These are phyloP conservation scores for Trichophyton equinum DNA, from an alignment of 2,329 filamentous ascomycete species.

Conservation along the genomic window DNA sequence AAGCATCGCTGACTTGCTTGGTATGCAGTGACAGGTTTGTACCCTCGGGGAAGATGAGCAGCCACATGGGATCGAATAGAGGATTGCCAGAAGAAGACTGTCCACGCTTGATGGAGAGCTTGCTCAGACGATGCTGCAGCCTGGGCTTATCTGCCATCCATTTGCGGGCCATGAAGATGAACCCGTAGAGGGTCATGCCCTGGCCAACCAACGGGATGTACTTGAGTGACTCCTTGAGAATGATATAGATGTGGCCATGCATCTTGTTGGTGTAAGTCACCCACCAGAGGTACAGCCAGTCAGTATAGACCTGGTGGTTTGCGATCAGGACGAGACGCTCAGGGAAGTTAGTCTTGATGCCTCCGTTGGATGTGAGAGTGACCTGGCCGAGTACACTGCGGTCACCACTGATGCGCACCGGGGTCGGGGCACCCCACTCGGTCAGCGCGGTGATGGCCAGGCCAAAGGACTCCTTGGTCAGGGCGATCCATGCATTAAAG, in stretches of 20 bases:
- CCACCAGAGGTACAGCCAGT: slow-evolving; percentile 60
- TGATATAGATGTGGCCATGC: slow-evolving; percentile 55
- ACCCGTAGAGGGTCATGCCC: slow-evolving; percentile 53
- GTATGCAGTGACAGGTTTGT: slow-evolving; percentile 49
- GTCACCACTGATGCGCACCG: slow-evolving; percentile 51
- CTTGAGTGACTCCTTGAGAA: slow-evolving; percentile 53
- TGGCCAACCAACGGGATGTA: slow-evolving; percentile 50
- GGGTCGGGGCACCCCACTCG: slow-evolving; percentile 50
- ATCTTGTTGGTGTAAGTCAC: slow-evolving; percentile 52
- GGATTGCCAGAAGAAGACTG: slow-evolving; percentile 38
- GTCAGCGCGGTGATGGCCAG: slow-evolving; percentile 51
- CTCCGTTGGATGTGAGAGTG: slow-evolving; percentile 43
- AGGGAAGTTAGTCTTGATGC: slow-evolving; percentile 46
- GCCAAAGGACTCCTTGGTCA: slow-evolving; percentile 53
- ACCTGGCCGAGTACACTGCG: slow-evolving; percentile 48
- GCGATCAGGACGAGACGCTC: slow-evolving; percentile 50
- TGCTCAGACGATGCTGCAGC: slow-evolving; percentile 44
- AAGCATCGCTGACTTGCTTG: slow-evolving; percentile 43
- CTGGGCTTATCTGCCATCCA: slow-evolving; percentile 50
- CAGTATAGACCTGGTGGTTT: slow-evolving; percentile 57
- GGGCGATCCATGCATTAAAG: slow-evolving; percentile 53
- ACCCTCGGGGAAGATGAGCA: slow-evolving; percentile 53
- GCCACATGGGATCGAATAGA: slow-evolving; percentile 51
- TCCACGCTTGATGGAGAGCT: slow-evolving; percentile 36
- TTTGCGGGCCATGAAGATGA: slow-evolving; percentile 52